Base-by-base conservation (phyloP, 1,284 basidiomycete genomes). In the Blastosporella zonata region DNA sequence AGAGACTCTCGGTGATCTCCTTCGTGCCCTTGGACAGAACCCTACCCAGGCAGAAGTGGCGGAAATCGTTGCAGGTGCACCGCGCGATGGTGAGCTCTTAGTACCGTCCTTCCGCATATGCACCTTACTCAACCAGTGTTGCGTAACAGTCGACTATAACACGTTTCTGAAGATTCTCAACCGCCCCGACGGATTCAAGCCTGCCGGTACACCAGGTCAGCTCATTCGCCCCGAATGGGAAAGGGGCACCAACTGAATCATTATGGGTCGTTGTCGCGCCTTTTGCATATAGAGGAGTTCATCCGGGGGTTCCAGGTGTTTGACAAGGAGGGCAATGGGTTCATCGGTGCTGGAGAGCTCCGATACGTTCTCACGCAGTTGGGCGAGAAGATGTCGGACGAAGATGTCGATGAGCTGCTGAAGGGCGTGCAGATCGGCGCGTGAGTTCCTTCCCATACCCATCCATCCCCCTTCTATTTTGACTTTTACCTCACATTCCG, bases 291-390 rank as follows among this genome's bases (percentile, higher is more conserved):
- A 95, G 96, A 98, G 77, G 96, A 99, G 67, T 99, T 98, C 73
- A 93, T 97, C 63, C 93, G 96, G 48, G 97, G 95, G 7, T 99
- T 99, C 81, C 95, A 98, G 65, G 96, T 99, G 15, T 99, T 99
- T 59, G 96, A 98, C 72, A 97, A 97, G 73, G 94, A 97, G 55
- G 93, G 93, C 36, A 97, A 97, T 61, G 96, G 96, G 0, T 93
- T 89, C 72, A 98, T 98, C 62, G 93, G 93, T 46, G 93, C 89
- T 21, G 94, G 94, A 43, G 84, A 86, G 70, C 78, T 98, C 56
- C 81, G 93, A 68, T 98, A 98, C 67, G 93, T 97, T 34, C 80
- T 98, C 36, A 98, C 95, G 12, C 92, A 93, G 64, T 79, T 98
- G 2, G 95, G 95, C 13, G 95, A 98, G 79, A 97, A 98, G 79